Base-by-base conservation (phyloP, 768 basidiomycete species). In the Lactarius hengduanensis region DNA sequence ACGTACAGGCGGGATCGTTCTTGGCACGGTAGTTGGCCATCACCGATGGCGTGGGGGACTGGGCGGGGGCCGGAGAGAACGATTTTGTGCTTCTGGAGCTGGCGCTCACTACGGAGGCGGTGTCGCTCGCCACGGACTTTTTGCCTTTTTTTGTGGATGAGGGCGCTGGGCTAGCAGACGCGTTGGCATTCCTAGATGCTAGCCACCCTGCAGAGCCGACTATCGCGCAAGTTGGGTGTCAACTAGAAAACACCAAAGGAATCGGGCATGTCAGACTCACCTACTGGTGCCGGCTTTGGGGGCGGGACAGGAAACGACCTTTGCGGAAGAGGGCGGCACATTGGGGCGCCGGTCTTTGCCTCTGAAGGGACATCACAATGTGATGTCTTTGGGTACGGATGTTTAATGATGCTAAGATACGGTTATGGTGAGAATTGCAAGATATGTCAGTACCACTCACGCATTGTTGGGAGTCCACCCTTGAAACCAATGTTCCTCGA, bases 281-380 rank as follows among this genome's bases (percentile, higher is more conserved):
- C 77, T 50, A 76, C 74, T 30, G 73, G 76, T 0, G 74, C 71
- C 41, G 74, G 77, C 3, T 56, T 50, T 18, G 75, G 68, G 5
- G 74, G 72, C 1, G 74, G 76, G 2, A 71, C 71, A 0, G 73
- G 67, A 32, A 76, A 77, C 20, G 73, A 55, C 0, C 65, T 63
- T 7, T 75, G 72, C 1, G 82, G 83, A n/a, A 83, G 76, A 0
- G 80, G 80, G 11, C 82, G 77, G 53, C 83, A 83, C 58, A 82
- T 65, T 2, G 75, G 71, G 8, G 72, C 72, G 47, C 75, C 76
- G 4, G 80, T 83, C 32, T 59, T 69, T 61, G 80, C 79, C 65
- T 78, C 80, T 2, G 67, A 30, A 4, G 82, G 83, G 7, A 78
- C 67, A 0, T 76, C 75, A 65, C 82, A 83, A 47, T 74, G 77